Conservation (phyloP, 192 early-diverging fungal genomes). For the Powellomyces hirtus region DNA sequence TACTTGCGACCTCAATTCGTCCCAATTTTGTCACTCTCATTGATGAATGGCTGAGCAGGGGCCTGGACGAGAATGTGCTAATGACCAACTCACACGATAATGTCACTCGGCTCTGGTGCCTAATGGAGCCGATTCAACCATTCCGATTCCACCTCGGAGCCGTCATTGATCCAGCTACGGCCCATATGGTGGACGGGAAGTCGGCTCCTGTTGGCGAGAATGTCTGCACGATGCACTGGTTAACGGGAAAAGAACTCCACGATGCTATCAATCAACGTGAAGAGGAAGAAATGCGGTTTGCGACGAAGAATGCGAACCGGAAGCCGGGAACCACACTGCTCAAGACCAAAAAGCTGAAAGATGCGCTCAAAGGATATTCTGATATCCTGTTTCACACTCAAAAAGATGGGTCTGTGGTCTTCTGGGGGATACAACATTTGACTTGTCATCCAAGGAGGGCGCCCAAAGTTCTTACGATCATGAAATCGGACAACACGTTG, state of each 20-base stretch:
- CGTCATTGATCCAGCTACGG: slow-evolving; percentile 67
- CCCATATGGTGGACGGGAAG: slow-evolving; percentile 33
- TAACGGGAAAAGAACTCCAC: slow-evolving; percentile 28
- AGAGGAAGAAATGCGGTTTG: neutral
- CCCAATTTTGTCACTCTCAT: neutral
- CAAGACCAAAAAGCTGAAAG: slow-evolving; percentile 52
- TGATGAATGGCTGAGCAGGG: neutral
- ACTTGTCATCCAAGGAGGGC: slow-evolving; percentile 58
- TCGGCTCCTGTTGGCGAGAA: neutral
- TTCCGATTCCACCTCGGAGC: slow-evolving; percentile 65
- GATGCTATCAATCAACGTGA: slow-evolving; percentile 28
- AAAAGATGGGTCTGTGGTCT: slow-evolving; percentile 65
- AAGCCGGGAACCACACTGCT: slow-evolving; percentile 31
- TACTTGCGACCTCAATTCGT: neutral
- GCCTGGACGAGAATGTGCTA: slow-evolving; percentile 38
- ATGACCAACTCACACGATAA: slow-evolving; percentile 70
- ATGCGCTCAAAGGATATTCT: slow-evolving; percentile 67
- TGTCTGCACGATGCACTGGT: slow-evolving; percentile 37
- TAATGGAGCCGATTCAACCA: slow-evolving; percentile 40
- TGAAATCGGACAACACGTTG: slow-evolving; percentile 59
- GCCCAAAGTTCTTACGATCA: slow-evolving; percentile 65
- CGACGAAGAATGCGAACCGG: neutral
- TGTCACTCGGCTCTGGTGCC: slow-evolving; percentile 70
- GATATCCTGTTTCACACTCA: slow-evolving; percentile 75
- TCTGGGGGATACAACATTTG: slow-evolving; percentile 78